Conservation (phyloP, 129 eudicot species). For the Solidago caesia region DNA sequence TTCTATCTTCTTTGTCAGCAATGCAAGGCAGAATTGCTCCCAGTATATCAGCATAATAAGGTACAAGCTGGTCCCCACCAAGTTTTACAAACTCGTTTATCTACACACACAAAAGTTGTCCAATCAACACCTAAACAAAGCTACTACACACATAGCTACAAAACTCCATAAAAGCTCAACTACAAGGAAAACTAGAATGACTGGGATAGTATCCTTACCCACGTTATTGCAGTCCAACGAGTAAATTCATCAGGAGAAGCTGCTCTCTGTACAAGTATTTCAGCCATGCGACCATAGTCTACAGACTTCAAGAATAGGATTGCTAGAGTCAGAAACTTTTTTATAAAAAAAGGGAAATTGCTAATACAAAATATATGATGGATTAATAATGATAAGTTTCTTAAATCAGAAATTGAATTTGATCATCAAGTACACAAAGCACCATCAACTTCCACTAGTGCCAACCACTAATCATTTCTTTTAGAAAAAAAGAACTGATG, state of each 20-base stretch:
- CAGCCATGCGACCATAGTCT: constrained; percentile 99
- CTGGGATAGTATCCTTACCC: constrained; percentile 53
- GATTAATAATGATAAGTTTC: constrained; percentile 13
- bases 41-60: constrained; percentile 89
- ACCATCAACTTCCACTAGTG: constrained; percentile 7
- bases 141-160: constrained; percentile 1
- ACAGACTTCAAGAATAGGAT: constrained; percentile 83
- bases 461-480: constrained; percentile 13
- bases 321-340: constrained; percentile 42
- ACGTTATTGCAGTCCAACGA: constrained; percentile 91
- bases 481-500: constrained; percentile 7
- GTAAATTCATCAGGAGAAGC: constrained; percentile 93
- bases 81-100: constrained; percentile 93
- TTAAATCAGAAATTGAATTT: background rate
- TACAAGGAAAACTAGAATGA: constrained; percentile 2
- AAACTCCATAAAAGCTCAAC: background rate
- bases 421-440: constrained; percentile 11
- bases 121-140: constrained; percentile 8
- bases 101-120: constrained; percentile 40
- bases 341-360: constrained; percentile 30
- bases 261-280: constrained; percentile 95
- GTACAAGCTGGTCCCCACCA: constrained; percentile 98
- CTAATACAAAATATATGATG: constrained; percentile 6
- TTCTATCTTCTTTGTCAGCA: constrained; percentile 95
- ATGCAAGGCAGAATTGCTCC: constrained; percentile 97